Conservation (phyloP, 2,329 filamentous ascomycete genomes). For the Tolypocladium guangdongense region DNA sequence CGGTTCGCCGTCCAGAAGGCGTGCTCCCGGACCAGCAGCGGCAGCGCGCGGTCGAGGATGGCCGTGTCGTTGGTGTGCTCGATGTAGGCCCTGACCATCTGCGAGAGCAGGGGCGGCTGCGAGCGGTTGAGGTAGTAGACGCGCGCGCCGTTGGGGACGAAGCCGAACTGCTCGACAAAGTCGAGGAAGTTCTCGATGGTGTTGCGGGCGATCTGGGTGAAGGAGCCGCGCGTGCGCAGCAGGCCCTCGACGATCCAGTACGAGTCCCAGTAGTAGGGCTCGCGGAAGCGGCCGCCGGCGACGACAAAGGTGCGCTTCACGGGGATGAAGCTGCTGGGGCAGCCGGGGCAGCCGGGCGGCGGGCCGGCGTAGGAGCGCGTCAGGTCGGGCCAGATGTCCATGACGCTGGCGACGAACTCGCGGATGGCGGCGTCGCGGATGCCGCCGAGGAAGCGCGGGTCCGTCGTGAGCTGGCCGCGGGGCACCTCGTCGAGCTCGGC, state of each 20-base stretch:
- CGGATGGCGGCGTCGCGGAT: slow-evolving; percentile 46
- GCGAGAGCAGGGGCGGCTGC: slow-evolving; percentile 53
- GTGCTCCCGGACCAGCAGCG: slow-evolving; percentile 52
- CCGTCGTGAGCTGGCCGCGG: slow-evolving; percentile 36
- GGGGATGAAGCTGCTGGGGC: slow-evolving; percentile 54
- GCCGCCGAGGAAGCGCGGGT: slow-evolving; percentile 46
- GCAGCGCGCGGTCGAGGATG: slow-evolving; percentile 48
- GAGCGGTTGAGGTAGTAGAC: slow-evolving; percentile 58
- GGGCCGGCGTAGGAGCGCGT: slow-evolving; percentile 46
- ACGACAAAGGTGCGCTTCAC: slow-evolving; percentile 60
- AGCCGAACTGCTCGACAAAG: slow-evolving; percentile 51
- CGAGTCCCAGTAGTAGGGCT: slow-evolving; percentile 63
- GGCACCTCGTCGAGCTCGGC: slow-evolving; percentile 48
- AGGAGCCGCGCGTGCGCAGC: slow-evolving; percentile 51
- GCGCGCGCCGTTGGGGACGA: slow-evolving; percentile 58
- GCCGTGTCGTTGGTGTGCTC: slow-evolving; percentile 53
- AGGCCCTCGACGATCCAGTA: slow-evolving; percentile 60
- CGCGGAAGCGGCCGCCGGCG: slow-evolving; percentile 58
- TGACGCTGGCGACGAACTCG: slow-evolving; percentile 52
- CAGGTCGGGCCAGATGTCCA: slow-evolving; percentile 58
- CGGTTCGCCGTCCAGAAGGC: slow-evolving; percentile 53
- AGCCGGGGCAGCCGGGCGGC: slow-evolving; percentile 43
- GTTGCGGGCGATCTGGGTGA: slow-evolving; percentile 51
- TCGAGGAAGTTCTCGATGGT: slow-evolving; percentile 62
- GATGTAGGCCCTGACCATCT: slow-evolving; percentile 55